Evolutionary conservation across 768 basidiomycete species (phyloP), one percentile per base, ranked within the genome.

Genomic region (Suillus spraguei): DNA sequence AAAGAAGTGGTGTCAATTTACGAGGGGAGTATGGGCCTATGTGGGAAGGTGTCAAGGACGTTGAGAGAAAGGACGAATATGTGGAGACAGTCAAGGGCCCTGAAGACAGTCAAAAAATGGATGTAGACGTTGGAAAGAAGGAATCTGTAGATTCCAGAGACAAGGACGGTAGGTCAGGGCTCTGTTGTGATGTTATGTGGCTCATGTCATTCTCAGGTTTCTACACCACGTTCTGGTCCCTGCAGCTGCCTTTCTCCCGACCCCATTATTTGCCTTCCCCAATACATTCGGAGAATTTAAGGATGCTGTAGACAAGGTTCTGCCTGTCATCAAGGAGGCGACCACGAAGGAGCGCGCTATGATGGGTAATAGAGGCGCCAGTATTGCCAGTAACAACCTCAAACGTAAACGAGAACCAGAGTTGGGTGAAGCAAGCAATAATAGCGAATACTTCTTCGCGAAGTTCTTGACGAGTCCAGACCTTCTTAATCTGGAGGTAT

Each of bases 391-490:
- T 50, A 74, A 67, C 10, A 69, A 69, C 36, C 72, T 83, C 62
- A 94, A 91, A 75, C 82, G 89, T 63, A 91, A 89, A 76, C 85
- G 89, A 28, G 91, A 90, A 22, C 72, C 74, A 10, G 85, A 86
- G 41, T 69, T 74, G n/a, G 82, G 85, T 59, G 88, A 87, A 69
- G 78, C 76, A 17, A 81, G 80, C 61, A 77, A 79, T 22, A 73
- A 64, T 5, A 85, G 80, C 56, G 89, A 95, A 64, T 95, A 95
- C 72, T 97, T 96, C 77, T 96, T 95, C 70, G 92, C 95, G 42
- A 97, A 96, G 75, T 96, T 94, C 76, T 78, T 97, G 60, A 97
- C 95, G 1, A 94, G 87, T 65, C 89, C 92, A 0, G 93, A 95
- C 61, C 79, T 97, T 24, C 80, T 95, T 17, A 94, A 92, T 59